These are phyloP conservation scores for Orobanche coerulescens DNA, from an alignment of 257 asterid genomes.

Conservation along the genomic window DNA sequence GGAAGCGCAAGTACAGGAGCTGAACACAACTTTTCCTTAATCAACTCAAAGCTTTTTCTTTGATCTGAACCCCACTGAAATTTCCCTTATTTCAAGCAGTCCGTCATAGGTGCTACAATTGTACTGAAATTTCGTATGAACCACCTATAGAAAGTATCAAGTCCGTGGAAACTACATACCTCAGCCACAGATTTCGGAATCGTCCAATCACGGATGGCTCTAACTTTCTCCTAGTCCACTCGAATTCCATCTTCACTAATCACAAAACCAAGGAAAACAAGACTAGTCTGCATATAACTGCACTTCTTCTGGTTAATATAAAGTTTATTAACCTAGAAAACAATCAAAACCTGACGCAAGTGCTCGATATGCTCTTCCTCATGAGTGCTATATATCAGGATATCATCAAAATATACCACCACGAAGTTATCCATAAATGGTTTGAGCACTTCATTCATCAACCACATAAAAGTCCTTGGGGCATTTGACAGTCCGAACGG, in stretches of 20 bases:
- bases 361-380: neutral
- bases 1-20: too few species aligned
- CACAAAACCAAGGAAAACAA: too few species aligned
- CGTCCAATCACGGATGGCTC: neutral
- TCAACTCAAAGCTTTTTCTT: neutral
- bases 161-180: neutral
- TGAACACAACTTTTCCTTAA: neutral
- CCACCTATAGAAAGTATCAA: neutral
- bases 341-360: neutral
- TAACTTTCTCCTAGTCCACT: neutral
- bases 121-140: neutral
- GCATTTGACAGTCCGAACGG: too few species aligned
- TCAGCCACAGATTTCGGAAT: neutral
- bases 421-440: too few species aligned
- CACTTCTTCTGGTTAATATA: too few species aligned
- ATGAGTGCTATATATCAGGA: neutral
- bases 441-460: too few species aligned
- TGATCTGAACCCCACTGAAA: neutral
- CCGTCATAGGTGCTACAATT: neutral
- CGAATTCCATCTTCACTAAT: too few species aligned
- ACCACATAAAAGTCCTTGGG: too few species aligned
- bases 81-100: neutral
- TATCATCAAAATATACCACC: too few species aligned
- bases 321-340: neutral
- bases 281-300: too few species aligned